These are phyloP conservation scores for Aspergillus brasiliensis DNA, from an alignment of 2,329 filamentous ascomycete genomes.

Conservation along the genomic window DNA sequence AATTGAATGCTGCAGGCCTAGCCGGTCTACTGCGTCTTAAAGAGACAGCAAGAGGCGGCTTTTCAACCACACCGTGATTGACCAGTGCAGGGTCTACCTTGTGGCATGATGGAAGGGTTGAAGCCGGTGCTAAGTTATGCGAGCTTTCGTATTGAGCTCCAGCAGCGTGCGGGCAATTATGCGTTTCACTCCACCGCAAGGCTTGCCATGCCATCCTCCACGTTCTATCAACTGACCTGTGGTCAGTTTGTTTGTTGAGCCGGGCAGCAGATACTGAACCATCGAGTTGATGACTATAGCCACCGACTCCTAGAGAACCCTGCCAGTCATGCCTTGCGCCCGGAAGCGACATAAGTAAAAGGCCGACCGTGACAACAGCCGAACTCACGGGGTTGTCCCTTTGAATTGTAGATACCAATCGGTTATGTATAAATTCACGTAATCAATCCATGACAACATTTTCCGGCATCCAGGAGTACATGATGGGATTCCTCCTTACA, in stretches of 20 bases:
- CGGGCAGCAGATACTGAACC: no score
- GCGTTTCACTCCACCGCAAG: not conserved
- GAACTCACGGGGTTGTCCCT: not conserved
- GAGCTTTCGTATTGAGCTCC: not conserved
- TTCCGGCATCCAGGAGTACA: not conserved
- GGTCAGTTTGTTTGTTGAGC: not conserved
- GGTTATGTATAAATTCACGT: not conserved
- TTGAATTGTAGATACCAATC: not conserved
- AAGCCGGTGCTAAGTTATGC: not conserved
- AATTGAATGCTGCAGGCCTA: not conserved
- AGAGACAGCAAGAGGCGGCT: not conserved
- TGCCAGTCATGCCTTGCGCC: not conserved
- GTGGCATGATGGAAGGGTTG: not conserved
- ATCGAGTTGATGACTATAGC: no score
- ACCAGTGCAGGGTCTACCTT: not conserved
- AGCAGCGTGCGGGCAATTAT: not conserved
- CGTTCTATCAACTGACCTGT: not conserved
- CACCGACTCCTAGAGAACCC: not conserved
- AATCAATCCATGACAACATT: not conserved
- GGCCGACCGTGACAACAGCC: not conserved
- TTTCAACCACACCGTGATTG: not conserved
- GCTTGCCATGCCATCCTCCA: not conserved
- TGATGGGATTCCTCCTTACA: no score
- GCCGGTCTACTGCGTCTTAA: not conserved
- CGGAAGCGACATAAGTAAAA: not conserved